Base-by-base conservation (phyloP, 2,329 filamentous ascomycete species). In the Colletotrichum higginsianum region DNA sequence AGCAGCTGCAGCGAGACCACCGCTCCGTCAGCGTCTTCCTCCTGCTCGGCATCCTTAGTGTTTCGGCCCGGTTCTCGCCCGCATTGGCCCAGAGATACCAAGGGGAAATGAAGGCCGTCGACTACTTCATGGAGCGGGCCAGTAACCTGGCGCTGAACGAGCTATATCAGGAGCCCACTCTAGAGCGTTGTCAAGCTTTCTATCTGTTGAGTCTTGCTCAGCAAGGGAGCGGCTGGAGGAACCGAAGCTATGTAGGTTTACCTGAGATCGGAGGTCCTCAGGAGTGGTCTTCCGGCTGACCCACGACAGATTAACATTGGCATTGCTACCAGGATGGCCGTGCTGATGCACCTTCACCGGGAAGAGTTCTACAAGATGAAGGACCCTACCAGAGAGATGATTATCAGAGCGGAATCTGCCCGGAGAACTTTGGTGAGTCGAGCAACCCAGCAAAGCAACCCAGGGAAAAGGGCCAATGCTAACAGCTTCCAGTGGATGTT, bases 181-280 rank as follows among this genome's bases (percentile, higher is more conserved):
- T 90, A 21, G 87, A 90, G 75, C 82, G 85, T 50, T 89, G 87
- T 62, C 88, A 90, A 77, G 88, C 85, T 1, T 90, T 90, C 71
- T 90, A 89, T 73, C 79, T 90, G 4, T 79, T 90, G 18, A 89
- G 87, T 75, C 86, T 90, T 66, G 87, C 88, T 5, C 88, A 90
- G 74, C 88, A 90, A 75, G 87, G 87, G 16, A 88, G 85, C 63
- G 88, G 86, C 0, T 80, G 86, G 73, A 85, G 83, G 50, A 87
- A 88, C 61, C 82, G 81, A 64, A 90, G 88, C 77, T 88, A 87
- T 74, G 87, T 89, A 77, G 76, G 87, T 80, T 16, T 30, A 26
- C 15, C 9, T 21, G 35, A 15, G 7, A 21, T 3, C 5, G 4
- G 1, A 15, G 4, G 2, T 46, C 6, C 9, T 30, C 7, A 46